A percentile compares a stretch with the other conserved stretches of the same genome.
Conservation (phyloP, 2,329 filamentous ascomycete genomes). For the Drechslera avenae region DNA sequence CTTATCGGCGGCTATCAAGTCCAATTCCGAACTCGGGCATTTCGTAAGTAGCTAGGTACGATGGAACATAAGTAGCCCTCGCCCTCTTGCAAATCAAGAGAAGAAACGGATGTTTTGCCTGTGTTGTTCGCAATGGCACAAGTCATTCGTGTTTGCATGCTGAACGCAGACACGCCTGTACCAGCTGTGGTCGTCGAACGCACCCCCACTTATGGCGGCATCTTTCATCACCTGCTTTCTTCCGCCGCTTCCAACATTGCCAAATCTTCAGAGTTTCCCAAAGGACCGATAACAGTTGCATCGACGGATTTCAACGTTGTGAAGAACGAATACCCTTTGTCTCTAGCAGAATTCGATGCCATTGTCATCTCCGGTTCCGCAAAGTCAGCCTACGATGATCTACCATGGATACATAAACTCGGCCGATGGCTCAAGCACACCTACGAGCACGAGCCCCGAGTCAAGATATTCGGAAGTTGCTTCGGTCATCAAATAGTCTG, state of each 20-base stretch:
- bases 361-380: constrained; percentile 51
- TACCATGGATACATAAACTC: constrained; percentile 33
- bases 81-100: constrained; percentile 8
- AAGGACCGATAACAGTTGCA: constrained; percentile 14
- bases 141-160: constrained; percentile 27
- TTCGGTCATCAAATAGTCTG: constrained; percentile 53
- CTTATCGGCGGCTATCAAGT: constrained; percentile 16
- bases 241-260: constrained; percentile 16
- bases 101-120: too few relatives aligned
- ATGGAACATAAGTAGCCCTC: constrained; percentile 2
- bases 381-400: constrained; percentile 37
- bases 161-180: constrained; percentile 41
- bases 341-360: constrained; percentile 40
- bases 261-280: neutral
- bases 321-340: constrained; percentile 43
- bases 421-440: constrained; percentile 38
- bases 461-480: constrained; percentile 53
- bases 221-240: constrained; percentile 36
- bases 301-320: constrained; percentile 47
- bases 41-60: neutral
- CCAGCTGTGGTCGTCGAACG: constrained; percentile 24
- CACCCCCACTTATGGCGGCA: constrained; percentile 34
- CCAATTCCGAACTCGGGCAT: constrained; percentile 4
- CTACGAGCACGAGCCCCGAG: constrained; percentile 34
- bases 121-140: too few relatives aligned